Base-by-base conservation (phyloP, 106 monocot genomes). In the Dendrobium catenatum region DNA sequence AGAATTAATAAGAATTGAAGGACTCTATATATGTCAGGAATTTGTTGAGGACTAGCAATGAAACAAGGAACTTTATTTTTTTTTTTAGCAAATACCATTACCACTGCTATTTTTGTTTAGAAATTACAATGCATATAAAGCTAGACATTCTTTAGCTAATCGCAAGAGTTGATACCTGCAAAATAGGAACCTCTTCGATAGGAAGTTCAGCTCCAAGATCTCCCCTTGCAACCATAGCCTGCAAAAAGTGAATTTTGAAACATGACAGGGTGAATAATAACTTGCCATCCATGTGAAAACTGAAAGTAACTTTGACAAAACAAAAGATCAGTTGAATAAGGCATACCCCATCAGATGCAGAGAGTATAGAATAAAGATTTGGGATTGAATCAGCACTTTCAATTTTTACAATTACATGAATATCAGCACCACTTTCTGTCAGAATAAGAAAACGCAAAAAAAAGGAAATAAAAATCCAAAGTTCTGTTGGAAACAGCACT, bases 211-310 rank as follows among this genome's bases (percentile, higher is more conserved):
- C 98, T 86, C 98, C 98, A 86, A 98, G 95, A 80, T 98, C 98
- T 70, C 98, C 98, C 72, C 98, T 95, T 77, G 98, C 98, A 81
- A 98, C 98, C 98, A 98, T 98, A 87, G 98, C 98, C 98, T 98
- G 74, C 37, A 83, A 77, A 29, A 80, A 70, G n/a, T 68, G 33
- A 79, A 78, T 76, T 76, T 48, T 26, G 11, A 31, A 49, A 76
- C 76, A 49, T 48, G 27, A 76, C 9, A 76, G 27, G 3, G 49
- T 48, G 9, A 11, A 48, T 26, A 24, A 76, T 3, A 75, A 76
- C 17, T 44, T 76, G 5, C 2, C 8, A 76, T 48, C 27, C 76
- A 51, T 47, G 76, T 48, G 27, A 76, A 76, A 41, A 74, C 33
- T 51, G 51, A 15, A 47, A 76, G 49, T 13, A 70, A 76, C 20